These are phyloP conservation scores for Mycena indigotica DNA, from an alignment of 768 basidiomycete species.

Conservation along the genomic window DNA sequence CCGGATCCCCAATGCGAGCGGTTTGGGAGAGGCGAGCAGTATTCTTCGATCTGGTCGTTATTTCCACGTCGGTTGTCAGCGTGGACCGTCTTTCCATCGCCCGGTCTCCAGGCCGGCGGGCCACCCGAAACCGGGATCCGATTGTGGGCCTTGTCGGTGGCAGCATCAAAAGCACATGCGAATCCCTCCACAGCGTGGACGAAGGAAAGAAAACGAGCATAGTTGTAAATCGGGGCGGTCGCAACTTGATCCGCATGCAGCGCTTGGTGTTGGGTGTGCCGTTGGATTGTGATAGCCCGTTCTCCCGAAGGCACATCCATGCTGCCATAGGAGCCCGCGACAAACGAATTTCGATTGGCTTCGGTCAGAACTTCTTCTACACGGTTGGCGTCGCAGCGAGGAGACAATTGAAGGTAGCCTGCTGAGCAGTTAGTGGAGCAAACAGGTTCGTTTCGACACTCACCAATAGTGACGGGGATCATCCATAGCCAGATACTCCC, in stretches of 20 bases:
- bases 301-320: not conserved
- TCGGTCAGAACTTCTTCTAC: slow-evolving; percentile 30
- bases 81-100: slow-evolving; percentile 11
- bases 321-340: slow-evolving; percentile 13
- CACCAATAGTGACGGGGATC: slow-evolving; percentile 37
- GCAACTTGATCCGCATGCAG: slow-evolving; percentile 18
- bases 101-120: slow-evolving; percentile 7
- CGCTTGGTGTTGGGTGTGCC: slow-evolving; percentile 3
- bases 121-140: slow-evolving; percentile 15
- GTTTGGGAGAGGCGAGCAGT: slow-evolving; percentile 22
- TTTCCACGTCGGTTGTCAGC: slow-evolving; percentile 22
- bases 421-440: slow-evolving; percentile 12
- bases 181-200: slow-evolving; percentile 20
- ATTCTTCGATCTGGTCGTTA: slow-evolving; percentile 19
- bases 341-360: slow-evolving; percentile 31
- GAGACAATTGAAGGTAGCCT: slow-evolving; percentile 43
- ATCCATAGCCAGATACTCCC: slow-evolving; percentile 49
- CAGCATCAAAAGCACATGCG: slow-evolving; percentile 7
- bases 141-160: slow-evolving; percentile 8
- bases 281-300: slow-evolving; percentile 3
- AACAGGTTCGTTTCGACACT: not conserved
- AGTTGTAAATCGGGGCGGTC: slow-evolving; percentile 27
- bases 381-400: slow-evolving; percentile 38
- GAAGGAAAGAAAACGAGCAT: slow-evolving; percentile 24
- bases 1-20: slow-evolving; percentile 25